A percentile compares a stretch with the other conserved stretches of the same genome.
Evolutionary conservation across 2,329 filamentous ascomycete species (phyloP).

Genomic region (Aspergillus chevalieri): DNA sequence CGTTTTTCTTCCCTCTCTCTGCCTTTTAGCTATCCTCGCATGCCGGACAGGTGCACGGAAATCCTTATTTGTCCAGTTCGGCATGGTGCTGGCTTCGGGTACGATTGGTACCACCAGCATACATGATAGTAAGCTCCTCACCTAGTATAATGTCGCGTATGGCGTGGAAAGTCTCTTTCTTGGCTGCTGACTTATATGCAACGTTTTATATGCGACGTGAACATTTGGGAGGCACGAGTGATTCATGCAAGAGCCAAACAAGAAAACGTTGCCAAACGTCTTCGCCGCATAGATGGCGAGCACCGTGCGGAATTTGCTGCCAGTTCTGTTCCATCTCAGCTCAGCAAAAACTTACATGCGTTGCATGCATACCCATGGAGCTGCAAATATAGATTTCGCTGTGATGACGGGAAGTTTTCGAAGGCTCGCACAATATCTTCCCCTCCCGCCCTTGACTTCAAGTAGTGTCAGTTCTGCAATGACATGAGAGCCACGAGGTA

Average conservation of each 20-base stretch:
- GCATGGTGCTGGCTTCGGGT: not conserved
- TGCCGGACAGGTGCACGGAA: not conserved
- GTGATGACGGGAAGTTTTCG: not conserved
- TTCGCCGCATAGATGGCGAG: not conserved
- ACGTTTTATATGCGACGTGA: not conserved
- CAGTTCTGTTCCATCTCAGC: not conserved
- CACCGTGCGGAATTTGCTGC: not conserved
- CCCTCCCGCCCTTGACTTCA: not conserved
- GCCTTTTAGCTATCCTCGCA: not conserved
- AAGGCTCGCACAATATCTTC: not conserved
- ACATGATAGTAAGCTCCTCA: not conserved
- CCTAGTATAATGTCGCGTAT: not conserved
- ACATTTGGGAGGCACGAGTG: not conserved
- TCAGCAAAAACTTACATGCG: not conserved
- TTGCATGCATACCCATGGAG: not conserved
- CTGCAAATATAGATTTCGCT: not conserved
- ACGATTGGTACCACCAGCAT: not conserved
- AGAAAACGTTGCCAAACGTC: not conserved
- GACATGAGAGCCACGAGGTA: not conserved
- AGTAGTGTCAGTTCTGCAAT: not conserved
- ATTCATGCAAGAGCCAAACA: not conserved
- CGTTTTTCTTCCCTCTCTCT: not conserved
- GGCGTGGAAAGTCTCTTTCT: not conserved
- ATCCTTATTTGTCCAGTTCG: not conserved
- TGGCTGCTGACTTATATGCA: not conserved